Conservation (phyloP, 495 filamentous ascomycete genomes). For the Aspergillus coremiiformis region DNA sequence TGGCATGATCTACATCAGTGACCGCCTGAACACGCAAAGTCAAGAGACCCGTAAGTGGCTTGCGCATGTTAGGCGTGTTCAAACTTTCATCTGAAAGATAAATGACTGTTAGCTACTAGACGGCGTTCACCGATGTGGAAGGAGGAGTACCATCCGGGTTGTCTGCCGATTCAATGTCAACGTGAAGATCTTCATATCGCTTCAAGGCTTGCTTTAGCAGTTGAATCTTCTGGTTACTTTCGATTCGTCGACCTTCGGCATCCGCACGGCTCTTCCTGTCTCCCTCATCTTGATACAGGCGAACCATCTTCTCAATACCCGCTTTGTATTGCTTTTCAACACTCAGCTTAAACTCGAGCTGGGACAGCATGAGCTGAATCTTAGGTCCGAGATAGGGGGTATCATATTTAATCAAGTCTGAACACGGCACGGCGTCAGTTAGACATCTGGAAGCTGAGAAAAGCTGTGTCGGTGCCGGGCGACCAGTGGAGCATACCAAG, state of each 20-base stretch:
- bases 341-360: slow-evolving; percentile 97
- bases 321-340: slow-evolving; percentile 99
- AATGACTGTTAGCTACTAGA: not conserved
- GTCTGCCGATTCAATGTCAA: slow-evolving; percentile 82
- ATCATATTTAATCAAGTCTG: slow-evolving; percentile 98
- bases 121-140: not conserved
- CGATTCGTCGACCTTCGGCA: slow-evolving; percentile 78
- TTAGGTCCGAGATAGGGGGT: slow-evolving; percentile 91
- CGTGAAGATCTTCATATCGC: slow-evolving; percentile 94
- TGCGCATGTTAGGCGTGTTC: slow-evolving; percentile 87
- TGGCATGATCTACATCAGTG: slow-evolving; percentile 90
- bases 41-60: slow-evolving; percentile 84
- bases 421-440: not conserved
- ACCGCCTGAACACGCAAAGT: slow-evolving; percentile 80
- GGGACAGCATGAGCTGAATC: slow-evolving; percentile 98
- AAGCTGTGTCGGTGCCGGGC: not conserved
- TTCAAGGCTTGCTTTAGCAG: slow-evolving; percentile 91
- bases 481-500: slow-evolving; percentile 55
- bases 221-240: slow-evolving; percentile 97
- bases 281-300: slow-evolving; percentile 95
- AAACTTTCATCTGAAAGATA: slow-evolving; percentile 77
- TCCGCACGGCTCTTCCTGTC: slow-evolving; percentile 91
- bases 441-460: not conserved
- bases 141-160: slow-evolving; percentile 65
- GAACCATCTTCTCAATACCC: slow-evolving; percentile 99